Evolutionary conservation across 2,329 filamentous ascomycete species (phyloP).

Genomic region (Colletotrichum sp.): DNA sequence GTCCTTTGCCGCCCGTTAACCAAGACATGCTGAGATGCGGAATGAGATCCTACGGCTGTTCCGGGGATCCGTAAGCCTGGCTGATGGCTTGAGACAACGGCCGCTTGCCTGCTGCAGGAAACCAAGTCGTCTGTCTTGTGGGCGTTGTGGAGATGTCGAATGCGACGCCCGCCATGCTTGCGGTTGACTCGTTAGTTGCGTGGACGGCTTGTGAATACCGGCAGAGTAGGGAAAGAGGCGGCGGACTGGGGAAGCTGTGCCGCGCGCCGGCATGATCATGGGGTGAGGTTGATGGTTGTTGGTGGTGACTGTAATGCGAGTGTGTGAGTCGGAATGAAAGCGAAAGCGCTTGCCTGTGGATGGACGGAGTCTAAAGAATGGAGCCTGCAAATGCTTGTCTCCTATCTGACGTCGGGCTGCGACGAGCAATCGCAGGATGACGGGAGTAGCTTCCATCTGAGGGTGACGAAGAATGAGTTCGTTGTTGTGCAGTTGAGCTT

Average conservation of each 20-base stretch:
- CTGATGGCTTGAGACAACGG: not conserved
- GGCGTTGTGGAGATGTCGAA: not conserved
- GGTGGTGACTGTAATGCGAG: not conserved
- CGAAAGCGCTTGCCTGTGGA: not conserved
- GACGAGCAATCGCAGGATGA: not conserved
- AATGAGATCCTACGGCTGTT: not conserved
- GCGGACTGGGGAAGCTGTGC: not conserved
- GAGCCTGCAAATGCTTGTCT: not conserved
- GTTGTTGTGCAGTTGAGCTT: not conserved
- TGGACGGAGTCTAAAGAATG: constrained; percentile 2
- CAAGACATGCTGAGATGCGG: not conserved
- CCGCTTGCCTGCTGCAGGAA: not conserved
- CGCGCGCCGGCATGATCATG: not conserved
- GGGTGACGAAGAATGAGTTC: not conserved
- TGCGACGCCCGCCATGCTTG: not conserved
- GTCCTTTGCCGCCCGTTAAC: not conserved
- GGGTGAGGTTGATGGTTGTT: not conserved
- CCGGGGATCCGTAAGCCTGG: not conserved
- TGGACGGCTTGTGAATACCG: not conserved
- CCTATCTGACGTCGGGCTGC: not conserved
- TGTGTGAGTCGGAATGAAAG: not conserved
- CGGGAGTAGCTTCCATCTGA: not conserved
- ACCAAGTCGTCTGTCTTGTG: not conserved
- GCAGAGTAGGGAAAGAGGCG: not conserved
- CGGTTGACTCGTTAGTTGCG: not conserved